These are phyloP conservation scores for Pseudogymnoascus sp. DNA, from an alignment of 2,329 filamentous ascomycete genomes.

Conservation along the genomic window DNA sequence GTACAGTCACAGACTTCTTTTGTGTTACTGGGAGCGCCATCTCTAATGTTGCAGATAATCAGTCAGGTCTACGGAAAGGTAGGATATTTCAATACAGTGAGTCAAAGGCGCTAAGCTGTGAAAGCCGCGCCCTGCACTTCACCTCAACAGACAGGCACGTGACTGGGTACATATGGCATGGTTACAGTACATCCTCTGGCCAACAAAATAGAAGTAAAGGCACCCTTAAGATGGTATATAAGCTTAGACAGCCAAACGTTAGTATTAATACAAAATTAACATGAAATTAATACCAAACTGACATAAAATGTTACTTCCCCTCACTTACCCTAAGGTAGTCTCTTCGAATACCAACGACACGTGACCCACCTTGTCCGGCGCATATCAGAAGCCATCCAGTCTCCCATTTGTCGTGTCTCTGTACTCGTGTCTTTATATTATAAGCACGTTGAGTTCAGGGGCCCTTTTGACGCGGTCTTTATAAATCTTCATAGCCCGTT, in stretches of 20 bases:
- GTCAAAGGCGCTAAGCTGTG: too few relatives aligned
- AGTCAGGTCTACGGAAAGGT: neutral
- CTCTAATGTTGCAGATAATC: neutral
- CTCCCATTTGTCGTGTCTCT: neutral
- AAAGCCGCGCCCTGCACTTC: too few relatives aligned
- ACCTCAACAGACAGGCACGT: too few relatives aligned
- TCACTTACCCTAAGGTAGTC: neutral
- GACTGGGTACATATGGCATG: too few relatives aligned
- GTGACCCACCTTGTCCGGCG: neutral
- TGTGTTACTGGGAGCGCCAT: conserved; percentile 11
- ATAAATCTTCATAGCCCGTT: neutral
- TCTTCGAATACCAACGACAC: neutral
- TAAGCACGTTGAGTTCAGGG: neutral
- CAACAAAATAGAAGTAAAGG: too few relatives aligned
- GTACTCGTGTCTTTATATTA: neutral
- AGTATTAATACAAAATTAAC: too few relatives aligned
- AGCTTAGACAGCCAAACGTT: too few relatives aligned
- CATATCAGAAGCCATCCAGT: neutral
- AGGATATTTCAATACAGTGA: neutral
- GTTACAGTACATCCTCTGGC: too few relatives aligned
- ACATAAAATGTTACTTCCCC: too few relatives aligned
- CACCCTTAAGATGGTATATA: too few relatives aligned
- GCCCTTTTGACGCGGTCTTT: neutral
- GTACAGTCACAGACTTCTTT: conserved; percentile 33
- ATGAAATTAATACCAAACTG: too few relatives aligned